These are phyloP conservation scores for Penicillium occitanis DNA, from an alignment of 2,329 filamentous ascomycete species.

Conservation along the genomic window DNA sequence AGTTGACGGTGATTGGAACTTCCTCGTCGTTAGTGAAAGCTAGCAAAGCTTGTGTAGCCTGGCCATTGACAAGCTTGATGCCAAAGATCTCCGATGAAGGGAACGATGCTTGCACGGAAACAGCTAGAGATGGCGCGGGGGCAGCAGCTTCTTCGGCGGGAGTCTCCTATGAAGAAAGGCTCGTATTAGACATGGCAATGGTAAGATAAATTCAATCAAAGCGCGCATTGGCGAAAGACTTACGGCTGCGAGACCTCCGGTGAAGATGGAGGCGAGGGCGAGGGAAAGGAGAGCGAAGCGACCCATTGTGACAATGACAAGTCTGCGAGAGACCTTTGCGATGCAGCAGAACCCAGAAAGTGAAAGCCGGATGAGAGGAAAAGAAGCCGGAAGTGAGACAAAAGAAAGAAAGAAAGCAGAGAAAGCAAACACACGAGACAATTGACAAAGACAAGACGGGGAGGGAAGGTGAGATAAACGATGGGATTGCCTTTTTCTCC, in stretches of 20 bases:
- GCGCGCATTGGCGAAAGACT: conserved; percentile 35
- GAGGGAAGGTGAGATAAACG: conserved; percentile 11
- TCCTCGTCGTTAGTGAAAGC: conserved; percentile 83
- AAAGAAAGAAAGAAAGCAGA: conserved; percentile 25
- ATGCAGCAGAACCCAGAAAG: conserved; percentile 14
- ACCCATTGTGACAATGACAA: conserved; percentile 59
- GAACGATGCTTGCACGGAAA: conserved; percentile 59
- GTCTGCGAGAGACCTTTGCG: conserved; percentile 11
- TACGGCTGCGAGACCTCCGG: conserved; percentile 62
- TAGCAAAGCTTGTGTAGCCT: conserved; percentile 77
- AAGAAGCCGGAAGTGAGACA: conserved; percentile 22
- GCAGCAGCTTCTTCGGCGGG: conserved; percentile 65
- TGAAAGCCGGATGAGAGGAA: conserved; percentile 18
- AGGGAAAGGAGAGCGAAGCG: conserved; percentile 70
- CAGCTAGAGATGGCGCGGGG: conserved; percentile 59
- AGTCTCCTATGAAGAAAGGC: conserved; percentile 47
- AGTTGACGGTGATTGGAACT: conserved; percentile 69
- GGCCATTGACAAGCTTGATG: conserved; percentile 92
- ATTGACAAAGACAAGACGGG: conserved; percentile 9
- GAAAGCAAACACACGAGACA: conserved; percentile 18
- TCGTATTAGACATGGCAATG: neutral
- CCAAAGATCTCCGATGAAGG: conserved; percentile 79
- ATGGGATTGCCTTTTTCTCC: conserved; percentile 27
- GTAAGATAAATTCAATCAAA: neutral
- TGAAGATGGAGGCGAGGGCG: conserved; percentile 68